A percentile compares a stretch with the other conserved stretches of the same genome.
phyloP scores from a whole-genome alignment of 2,329 filamentous ascomycete species.

The Alternaria dauci region DNA sequence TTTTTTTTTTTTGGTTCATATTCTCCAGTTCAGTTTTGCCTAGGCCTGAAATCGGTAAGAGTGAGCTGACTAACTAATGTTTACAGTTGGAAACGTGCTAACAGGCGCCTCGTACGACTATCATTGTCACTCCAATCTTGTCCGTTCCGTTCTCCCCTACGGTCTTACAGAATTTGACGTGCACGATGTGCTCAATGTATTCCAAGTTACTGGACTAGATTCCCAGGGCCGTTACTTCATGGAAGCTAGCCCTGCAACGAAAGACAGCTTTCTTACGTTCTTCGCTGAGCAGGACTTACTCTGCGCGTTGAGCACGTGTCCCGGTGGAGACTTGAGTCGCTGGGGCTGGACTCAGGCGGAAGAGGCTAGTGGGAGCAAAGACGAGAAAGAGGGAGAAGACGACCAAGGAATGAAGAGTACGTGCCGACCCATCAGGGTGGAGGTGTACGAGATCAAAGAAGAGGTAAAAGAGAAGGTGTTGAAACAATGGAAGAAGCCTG shows the following conservation, averaged over 20 bases:
- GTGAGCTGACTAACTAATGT: background rate
- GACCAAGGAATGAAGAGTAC: constrained; percentile 53
- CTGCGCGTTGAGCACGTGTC: constrained; percentile 73
- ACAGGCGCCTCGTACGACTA: constrained; percentile 76
- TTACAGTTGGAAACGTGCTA: constrained; percentile 73
- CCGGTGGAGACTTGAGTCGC: constrained; percentile 80
- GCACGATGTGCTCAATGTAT: constrained; percentile 86
- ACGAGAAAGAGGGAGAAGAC: constrained; percentile 66
- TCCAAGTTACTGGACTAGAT: constrained; percentile 83
- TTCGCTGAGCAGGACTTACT: constrained; percentile 81
- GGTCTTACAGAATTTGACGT: constrained; percentile 77
- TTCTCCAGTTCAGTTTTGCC: background rate
- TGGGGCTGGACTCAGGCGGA: constrained; percentile 74
- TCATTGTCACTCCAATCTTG: constrained; percentile 85
- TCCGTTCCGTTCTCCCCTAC: constrained; percentile 72
- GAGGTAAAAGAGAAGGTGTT: constrained; percentile 43
- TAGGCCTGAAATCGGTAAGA: background rate
- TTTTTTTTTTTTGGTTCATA: background rate
- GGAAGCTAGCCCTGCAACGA: constrained; percentile 49
- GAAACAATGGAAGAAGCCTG: constrained; percentile 68
- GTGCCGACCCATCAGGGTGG: constrained; percentile 76
- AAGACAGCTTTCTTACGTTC: constrained; percentile 70
- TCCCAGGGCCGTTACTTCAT: constrained; percentile 64
- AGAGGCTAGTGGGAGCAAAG: constrained; percentile 59
- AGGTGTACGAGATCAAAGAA: constrained; percentile 72